Conservation (phyloP, 768 basidiomycete species). For the Lyophyllum semitale region DNA sequence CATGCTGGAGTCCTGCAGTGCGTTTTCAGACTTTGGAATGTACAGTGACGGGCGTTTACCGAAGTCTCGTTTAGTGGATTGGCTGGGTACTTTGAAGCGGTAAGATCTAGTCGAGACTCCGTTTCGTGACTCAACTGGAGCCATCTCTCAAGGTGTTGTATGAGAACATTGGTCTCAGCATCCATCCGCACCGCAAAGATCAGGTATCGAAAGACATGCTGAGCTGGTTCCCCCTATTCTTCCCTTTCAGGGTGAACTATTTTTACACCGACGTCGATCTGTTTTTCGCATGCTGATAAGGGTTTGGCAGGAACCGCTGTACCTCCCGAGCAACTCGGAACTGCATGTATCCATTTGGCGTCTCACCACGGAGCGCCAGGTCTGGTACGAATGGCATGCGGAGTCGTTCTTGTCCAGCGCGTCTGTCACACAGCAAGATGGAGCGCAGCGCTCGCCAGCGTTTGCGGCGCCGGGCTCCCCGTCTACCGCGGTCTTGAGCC, state of each 20-base stretch:
- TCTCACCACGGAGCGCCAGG: constrained; percentile 81
- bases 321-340: constrained; percentile 90
- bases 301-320: constrained; percentile 77
- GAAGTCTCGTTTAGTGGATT: constrained; percentile 56
- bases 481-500: constrained; percentile 49
- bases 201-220: constrained; percentile 93
- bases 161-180: constrained; percentile 86
- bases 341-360: constrained; percentile 95
- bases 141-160: constrained; percentile 63
- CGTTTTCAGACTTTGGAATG: constrained; percentile 16
- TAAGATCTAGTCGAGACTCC: constrained; percentile 17
- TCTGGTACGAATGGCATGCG: constrained; percentile 99
- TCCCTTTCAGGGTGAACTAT: constrained; percentile 76
- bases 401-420: constrained; percentile 84
- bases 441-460: constrained; percentile 14
- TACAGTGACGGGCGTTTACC: neutral
- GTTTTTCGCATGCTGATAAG: neutral
- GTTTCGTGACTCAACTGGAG: neutral
- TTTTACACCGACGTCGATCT: constrained; percentile 2
- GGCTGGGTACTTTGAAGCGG: constrained; percentile 96
- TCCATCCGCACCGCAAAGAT: constrained; percentile 88
- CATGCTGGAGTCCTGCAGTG: constrained; percentile 89
- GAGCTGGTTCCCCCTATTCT: constrained; percentile 98
- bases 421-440: constrained; percentile 30
- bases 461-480: constrained; percentile 16